Evolutionary conservation across 345 rosid species (phyloP).

Genomic region (Citrus trifoliata): DNA sequence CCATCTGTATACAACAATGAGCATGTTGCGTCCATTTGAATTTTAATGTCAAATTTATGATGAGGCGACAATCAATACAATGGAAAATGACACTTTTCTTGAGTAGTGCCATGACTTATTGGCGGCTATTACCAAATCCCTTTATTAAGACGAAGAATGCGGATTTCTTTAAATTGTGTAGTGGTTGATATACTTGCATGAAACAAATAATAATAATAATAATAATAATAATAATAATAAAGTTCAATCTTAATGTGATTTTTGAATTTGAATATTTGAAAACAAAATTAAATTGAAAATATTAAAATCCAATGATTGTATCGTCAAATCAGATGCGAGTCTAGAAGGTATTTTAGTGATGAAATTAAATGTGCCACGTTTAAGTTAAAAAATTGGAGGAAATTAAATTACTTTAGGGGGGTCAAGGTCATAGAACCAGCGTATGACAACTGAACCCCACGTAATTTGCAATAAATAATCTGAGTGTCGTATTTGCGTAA

Average conservation of each 20-base stretch:
- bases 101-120: background rate
- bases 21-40: background rate
- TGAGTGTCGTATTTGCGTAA: background rate
- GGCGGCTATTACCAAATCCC: background rate
- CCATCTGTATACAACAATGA: background rate
- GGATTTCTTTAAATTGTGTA: no score
- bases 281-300: background rate
- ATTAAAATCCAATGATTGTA: background rate
- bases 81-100: background rate
- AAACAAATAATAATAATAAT: no score
- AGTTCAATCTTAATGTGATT: background rate
- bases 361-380: background rate
- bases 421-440: conserved; percentile 1
- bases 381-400: background rate
- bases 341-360: background rate
- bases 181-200: no score
- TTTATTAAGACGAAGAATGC: no score
- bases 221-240: no score
- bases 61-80: background rate
- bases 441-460: background rate
- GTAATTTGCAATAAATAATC: background rate
- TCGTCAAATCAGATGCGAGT: background rate
- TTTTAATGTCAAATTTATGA: background rate
- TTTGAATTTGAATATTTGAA: background rate
- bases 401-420: no score